These are phyloP conservation scores for Rhodamnia argentea DNA, from an alignment of 345 rosid genomes.

Conservation along the genomic window DNA sequence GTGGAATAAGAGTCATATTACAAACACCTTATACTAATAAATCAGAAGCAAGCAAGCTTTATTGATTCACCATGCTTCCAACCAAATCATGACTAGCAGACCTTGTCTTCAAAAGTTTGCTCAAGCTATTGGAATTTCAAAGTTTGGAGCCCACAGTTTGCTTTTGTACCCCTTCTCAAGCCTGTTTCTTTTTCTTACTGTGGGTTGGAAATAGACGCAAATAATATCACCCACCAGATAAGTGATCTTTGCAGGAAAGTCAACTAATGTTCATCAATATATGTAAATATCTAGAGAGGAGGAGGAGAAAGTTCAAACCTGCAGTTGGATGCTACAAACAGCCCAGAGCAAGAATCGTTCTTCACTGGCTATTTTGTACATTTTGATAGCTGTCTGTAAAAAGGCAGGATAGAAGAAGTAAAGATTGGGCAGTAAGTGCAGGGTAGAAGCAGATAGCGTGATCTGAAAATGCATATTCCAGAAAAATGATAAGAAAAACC, in stretches of 20 bases:
- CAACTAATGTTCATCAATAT: neutral
- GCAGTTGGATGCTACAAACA: slow-evolving; percentile 97
- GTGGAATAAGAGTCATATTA: neutral
- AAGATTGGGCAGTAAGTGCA: neutral
- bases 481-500: slow-evolving; percentile 23
- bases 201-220: neutral
- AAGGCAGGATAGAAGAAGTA: slow-evolving; percentile 12
- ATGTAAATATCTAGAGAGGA: neutral
- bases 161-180: neutral
- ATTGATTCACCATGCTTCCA: neutral
- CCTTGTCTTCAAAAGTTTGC: neutral
- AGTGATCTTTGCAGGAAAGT: neutral
- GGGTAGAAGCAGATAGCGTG: neutral
- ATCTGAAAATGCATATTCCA: neutral
- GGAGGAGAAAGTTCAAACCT: slow-evolving; percentile 27
- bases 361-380: slow-evolving; percentile 91
- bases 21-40: neutral
- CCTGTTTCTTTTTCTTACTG: neutral
- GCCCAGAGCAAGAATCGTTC: slow-evolving; percentile 98
- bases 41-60: neutral
- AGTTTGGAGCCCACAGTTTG: neutral
- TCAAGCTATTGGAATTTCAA: neutral
- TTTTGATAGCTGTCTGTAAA: slow-evolving; percentile 87
- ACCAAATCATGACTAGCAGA: neutral
- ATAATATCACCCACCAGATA: neutral